Base-by-base conservation (phyloP, 2,329 filamentous ascomycete genomes). In the Gyromitra esculenta region DNA sequence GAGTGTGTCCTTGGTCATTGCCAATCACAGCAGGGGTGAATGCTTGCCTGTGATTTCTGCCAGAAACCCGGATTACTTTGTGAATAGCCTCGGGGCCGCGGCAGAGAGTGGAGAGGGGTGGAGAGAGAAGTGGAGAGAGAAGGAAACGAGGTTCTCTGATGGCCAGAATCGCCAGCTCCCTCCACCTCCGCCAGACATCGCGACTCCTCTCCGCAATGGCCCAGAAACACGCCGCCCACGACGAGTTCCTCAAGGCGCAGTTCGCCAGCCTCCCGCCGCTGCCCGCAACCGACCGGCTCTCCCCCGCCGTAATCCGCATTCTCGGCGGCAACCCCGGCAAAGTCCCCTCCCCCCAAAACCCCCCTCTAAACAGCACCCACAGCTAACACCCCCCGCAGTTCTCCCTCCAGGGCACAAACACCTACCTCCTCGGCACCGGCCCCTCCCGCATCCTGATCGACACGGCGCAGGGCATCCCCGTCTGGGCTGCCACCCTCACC, bases 281-380 rank as follows among this genome's bases (percentile, higher is more conserved):
- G 13, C 90, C 90, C 3, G 89, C 91, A 77, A 88, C 97, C 65
- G 90, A 95, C 84, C 89, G 91, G 77, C 86, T 98, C 70, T 95
- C 92, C 82, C 88, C 91, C 21, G 86, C 88, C 13, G 91, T 94
- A 57, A 91, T 97, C 78, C 89, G 96, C 72, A 92, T 99, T 77
- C 86, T 98, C 18, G 96, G 91, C 75, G 93, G 92, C 7, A 99
- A 99, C 84, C 95, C 96, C 11, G 89, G 92, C 82, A 97, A 97
- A 86, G 89, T 90, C 80, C n/a, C n/a, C 57, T 9, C 35, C 50
- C 15, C 45, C 56, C n/a, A n/a, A n/a, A n/a, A n/a, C n/a, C 7
- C 57, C 35, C 52, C 35, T 39, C 52, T 67, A 25, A 18, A 3
- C 57, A 66, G 31, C n/a, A 54, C n/a, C 37, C 57, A 15, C 13